phyloP scores from a whole-genome alignment of 202 grass and related monocot species.

The Zoysia matrella region DNA sequence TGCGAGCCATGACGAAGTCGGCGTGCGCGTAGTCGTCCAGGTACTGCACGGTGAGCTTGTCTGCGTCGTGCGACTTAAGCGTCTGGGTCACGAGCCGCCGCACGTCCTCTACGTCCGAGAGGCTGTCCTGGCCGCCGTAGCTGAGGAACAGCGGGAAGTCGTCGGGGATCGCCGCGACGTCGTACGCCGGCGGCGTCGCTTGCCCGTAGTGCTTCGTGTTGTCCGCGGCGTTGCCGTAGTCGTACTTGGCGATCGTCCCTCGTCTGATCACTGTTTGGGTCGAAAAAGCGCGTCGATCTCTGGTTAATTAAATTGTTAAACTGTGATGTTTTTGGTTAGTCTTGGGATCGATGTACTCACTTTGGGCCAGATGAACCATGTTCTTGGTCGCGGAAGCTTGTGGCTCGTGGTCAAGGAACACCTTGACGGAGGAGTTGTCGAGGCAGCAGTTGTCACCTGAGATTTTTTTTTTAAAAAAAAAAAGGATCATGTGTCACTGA shows the following conservation, averaged over 20 bases:
- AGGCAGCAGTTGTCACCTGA: conserved; percentile 76
- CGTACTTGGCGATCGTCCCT: conserved; percentile 60
- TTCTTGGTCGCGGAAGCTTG: conserved; percentile 69
- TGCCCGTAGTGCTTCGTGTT: conserved; percentile 63
- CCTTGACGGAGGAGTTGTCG: conserved; percentile 49
- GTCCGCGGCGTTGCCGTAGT: conserved; percentile 49
- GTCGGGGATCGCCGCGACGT: conserved; percentile 55
- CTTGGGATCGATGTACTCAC: conserved; percentile 25
- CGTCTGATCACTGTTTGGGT: conserved; percentile 47
- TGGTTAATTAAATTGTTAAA: neutral
- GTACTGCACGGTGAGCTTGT: conserved; percentile 60
- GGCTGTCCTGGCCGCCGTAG: conserved; percentile 56
- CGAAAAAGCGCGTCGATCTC: neutral
- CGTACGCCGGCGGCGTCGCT: conserved; percentile 52
- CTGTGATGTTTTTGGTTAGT: too few species aligned
- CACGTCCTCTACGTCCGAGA: conserved; percentile 57
- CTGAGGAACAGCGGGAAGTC: conserved; percentile 62
- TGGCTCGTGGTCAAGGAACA: conserved; percentile 72
- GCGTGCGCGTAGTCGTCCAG: conserved; percentile 63
- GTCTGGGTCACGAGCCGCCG: conserved; percentile 38
- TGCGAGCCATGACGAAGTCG: conserved; percentile 59
- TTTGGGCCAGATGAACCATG: conserved; percentile 72
- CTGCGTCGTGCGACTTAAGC: conserved; percentile 47
- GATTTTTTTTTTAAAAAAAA: neutral
- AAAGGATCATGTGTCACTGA: neutral